Evolutionary conservation across 257 asterid genomes (phyloP).

Genomic region (Solanum verrucosum): DNA sequence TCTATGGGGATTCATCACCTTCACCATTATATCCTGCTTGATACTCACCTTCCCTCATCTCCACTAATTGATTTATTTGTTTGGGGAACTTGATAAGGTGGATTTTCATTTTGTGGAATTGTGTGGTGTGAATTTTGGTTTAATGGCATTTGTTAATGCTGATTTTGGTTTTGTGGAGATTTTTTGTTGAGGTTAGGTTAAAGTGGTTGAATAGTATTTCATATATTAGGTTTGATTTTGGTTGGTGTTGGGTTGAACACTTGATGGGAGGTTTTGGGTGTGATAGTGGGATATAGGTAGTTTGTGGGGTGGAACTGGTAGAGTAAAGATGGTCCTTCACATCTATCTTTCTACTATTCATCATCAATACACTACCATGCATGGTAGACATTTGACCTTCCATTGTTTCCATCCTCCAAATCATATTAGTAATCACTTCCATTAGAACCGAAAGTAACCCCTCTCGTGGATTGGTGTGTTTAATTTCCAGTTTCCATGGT

Average conservation of each 20-base stretch:
- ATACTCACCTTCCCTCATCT: neutral
- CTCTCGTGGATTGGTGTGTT: neutral
- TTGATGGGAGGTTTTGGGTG: neutral
- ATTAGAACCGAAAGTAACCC: neutral
- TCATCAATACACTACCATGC: neutral
- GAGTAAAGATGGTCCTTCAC: no score
- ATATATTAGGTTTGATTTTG: no score
- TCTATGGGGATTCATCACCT: neutral
- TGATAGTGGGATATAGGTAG: neutral
- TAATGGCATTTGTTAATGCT: neutral
- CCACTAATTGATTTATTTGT: neutral
- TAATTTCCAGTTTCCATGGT: neutral
- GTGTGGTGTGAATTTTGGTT: neutral
- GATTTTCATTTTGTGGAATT: no score
- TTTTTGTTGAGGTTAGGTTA: no score
- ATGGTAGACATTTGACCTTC: neutral
- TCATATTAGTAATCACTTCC: neutral
- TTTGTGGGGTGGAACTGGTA: neutral
- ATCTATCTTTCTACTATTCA: neutral
- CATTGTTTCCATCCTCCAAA: neutral
- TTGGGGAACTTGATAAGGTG: neutral
- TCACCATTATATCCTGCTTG: neutral
- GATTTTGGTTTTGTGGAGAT: neutral
- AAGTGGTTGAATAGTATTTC: neutral
- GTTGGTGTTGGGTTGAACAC: neutral